Percentiles rank a stretch among this genome's conserved stretches.
These are phyloP conservation scores for Leccinum uliginosum DNA, from an alignment of 768 basidiomycete genomes.

Conservation along the genomic window DNA sequence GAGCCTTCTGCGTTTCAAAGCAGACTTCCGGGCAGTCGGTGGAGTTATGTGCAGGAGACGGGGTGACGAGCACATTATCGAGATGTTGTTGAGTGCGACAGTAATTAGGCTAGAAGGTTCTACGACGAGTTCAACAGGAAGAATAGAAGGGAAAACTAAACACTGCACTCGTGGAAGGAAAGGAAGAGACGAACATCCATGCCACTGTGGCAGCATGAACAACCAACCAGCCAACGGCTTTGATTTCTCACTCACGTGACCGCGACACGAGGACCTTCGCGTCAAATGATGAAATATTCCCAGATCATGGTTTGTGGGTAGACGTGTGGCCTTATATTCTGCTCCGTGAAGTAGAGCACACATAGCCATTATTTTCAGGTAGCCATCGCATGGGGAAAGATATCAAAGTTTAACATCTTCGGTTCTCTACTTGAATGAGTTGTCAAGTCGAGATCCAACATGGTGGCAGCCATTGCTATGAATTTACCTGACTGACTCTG, in stretches of 20 bases:
- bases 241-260: constrained; percentile 28
- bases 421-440: background rate
- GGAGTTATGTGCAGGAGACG: constrained; percentile 11
- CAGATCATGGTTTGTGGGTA: no score
- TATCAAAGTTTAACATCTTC: background rate
- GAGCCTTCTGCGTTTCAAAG: constrained; percentile 26
- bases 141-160: background rate
- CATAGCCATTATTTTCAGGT: no score
- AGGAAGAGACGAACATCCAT: background rate
- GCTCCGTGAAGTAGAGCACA: no score
- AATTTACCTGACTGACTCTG: background rate
- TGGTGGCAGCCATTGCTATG: background rate
- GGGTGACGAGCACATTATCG: constrained; percentile 17
- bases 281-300: background rate
- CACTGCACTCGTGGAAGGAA: background rate
- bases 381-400: background rate
- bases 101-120: background rate
- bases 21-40: constrained; percentile 14
- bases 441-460: background rate
- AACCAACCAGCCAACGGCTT: background rate
- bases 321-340: no score
- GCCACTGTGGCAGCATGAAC: background rate
- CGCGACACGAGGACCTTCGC: constrained; percentile 19
- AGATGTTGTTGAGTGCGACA: background rate
- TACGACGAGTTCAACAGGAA: background rate